Conservation (phyloP, 2,329 filamentous ascomycete genomes). For the Metarhizium guizhouense region DNA sequence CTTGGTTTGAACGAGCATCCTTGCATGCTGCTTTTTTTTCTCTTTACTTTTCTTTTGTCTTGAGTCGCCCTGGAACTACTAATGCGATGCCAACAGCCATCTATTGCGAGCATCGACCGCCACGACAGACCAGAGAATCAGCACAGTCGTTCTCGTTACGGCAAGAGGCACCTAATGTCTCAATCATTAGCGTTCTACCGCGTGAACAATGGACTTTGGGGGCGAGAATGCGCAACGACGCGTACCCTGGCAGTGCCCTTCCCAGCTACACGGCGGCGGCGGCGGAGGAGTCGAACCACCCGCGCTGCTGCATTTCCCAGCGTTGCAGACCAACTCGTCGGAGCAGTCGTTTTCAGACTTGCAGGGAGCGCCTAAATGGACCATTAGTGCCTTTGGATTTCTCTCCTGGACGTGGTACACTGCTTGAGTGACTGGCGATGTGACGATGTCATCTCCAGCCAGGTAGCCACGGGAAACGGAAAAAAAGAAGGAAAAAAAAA, state of each 20-base stretch:
- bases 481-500: too few species aligned
- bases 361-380: too few species aligned
- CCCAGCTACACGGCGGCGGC: background rate
- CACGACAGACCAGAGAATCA: constrained; percentile 14
- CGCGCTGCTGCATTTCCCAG: constrained; percentile 10
- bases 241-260: constrained; percentile 11
- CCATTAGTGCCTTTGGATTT: too few species aligned
- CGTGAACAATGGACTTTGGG: background rate
- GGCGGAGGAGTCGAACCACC: background rate
- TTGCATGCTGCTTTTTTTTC: too few species aligned
- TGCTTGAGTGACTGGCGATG: too few species aligned
- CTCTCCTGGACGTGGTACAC: too few species aligned
- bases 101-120: constrained; percentile 11
- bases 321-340: constrained; percentile 9
- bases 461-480: too few species aligned
- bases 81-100: too few species aligned
- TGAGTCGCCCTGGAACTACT: too few species aligned
- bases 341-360: constrained; percentile 8
- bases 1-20: too few species aligned
- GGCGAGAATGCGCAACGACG: background rate
- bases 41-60: too few species aligned
- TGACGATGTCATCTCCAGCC: too few species aligned
- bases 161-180: constrained; percentile 14
- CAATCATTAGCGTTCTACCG: background rate
- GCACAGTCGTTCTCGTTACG: constrained; percentile 13